Conservation (phyloP, 2,329 filamentous ascomycete genomes). For the Lithohypha guttulata region DNA sequence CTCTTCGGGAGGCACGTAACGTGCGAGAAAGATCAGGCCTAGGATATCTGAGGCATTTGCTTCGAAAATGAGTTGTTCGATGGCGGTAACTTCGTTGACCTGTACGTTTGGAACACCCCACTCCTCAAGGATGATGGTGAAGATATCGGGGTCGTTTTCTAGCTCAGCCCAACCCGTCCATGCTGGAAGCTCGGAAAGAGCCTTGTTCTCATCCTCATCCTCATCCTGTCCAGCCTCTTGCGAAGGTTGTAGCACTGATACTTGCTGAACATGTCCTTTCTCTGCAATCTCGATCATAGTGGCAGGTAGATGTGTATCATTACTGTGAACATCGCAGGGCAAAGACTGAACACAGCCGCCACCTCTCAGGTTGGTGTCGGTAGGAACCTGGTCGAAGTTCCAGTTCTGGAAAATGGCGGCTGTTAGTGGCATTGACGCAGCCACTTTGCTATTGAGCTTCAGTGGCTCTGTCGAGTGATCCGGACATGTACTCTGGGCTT, state of each 20-base stretch:
- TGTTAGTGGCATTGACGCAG: too few species aligned
- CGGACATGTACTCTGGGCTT: too few species aligned
- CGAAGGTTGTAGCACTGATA: neutral
- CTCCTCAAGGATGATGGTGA: constrained; percentile 72
- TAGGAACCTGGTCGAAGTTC: neutral
- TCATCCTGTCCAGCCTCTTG: neutral
- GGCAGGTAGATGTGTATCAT: neutral
- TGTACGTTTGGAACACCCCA: constrained; percentile 65
- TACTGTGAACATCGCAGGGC: neutral
- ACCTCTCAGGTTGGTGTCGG: neutral
- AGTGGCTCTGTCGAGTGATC: too few species aligned
- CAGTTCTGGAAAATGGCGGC: neutral
- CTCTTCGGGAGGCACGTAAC: constrained; percentile 52
- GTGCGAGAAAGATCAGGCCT: constrained; percentile 82
- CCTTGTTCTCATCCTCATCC: constrained; percentile 13
- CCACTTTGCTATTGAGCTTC: too few species aligned
- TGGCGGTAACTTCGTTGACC: constrained; percentile 62
- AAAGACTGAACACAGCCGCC: constrained; percentile 3
- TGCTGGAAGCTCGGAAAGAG: constrained; percentile 41
- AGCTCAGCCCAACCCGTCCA: constrained; percentile 62
- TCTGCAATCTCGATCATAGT: neutral
- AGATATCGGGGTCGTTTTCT: constrained; percentile 83
- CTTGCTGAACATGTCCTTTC: neutral
- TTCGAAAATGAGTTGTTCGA: constrained; percentile 45
- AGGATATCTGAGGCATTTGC: constrained; percentile 44